These are phyloP conservation scores for Acrocalymma vagum DNA, from an alignment of 2,329 filamentous ascomycete genomes.

Conservation along the genomic window DNA sequence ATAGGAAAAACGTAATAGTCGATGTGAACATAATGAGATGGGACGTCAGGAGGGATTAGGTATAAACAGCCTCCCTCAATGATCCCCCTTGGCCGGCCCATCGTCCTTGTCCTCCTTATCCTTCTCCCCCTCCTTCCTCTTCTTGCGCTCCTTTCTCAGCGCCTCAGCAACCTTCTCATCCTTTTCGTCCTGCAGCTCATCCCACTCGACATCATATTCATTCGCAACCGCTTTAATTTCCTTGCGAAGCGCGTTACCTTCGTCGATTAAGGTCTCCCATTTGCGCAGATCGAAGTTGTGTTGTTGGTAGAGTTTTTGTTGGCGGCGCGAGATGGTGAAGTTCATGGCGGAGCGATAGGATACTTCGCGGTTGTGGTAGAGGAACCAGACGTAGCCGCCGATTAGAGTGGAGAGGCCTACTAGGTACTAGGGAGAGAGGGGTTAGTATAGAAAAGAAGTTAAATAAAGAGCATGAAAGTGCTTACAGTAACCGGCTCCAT, in stretches of 20 bases:
- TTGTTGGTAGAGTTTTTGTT: conserved; percentile 77
- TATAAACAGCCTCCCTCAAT: too few species aligned
- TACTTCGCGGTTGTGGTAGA: conserved; percentile 90
- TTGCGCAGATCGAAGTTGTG: conserved; percentile 77
- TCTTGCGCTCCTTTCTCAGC: conserved; percentile 58
- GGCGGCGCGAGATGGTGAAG: conserved; percentile 81
- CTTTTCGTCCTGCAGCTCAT: conserved; percentile 77
- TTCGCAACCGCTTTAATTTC: conserved; percentile 83
- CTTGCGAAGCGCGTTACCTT: conserved; percentile 77
- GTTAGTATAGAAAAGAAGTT: conserved; percentile 5
- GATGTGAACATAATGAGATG: too few species aligned
- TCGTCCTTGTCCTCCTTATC: conserved; percentile 45
- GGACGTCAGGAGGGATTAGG: too few species aligned
- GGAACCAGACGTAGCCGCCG: conserved; percentile 90
- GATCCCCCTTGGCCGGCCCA: conserved; percentile 17
- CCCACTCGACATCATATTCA: conserved; percentile 92
- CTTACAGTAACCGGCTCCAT: conserved; percentile 82
- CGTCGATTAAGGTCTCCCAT: conserved; percentile 82
- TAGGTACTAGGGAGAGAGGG: conserved; percentile 64
- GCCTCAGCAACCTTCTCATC: conserved; percentile 66
- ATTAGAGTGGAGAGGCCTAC: conserved; percentile 87
- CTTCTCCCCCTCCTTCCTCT: conserved; percentile 44
- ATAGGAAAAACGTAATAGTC: too few species aligned
- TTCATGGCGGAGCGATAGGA: conserved; percentile 88
- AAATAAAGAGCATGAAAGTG: background rate